Conservation (phyloP, 202 grass and related monocot genomes). For the Sporobolus alterniflorus region DNA sequence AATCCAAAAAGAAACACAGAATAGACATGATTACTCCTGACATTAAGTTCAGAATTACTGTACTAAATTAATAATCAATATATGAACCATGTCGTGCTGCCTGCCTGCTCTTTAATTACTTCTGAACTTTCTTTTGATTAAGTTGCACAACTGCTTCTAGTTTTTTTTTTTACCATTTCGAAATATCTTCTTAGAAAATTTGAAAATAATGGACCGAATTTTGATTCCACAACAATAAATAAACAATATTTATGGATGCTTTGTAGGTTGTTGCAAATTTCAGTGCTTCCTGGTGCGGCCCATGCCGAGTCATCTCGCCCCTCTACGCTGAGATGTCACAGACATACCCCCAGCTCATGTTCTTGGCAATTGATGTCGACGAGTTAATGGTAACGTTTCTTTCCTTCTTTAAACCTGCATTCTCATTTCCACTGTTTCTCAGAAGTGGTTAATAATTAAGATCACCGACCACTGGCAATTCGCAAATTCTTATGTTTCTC, state of each 20-base stretch:
- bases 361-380: slow-evolving; percentile 73
- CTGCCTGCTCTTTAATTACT: not conserved
- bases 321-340: slow-evolving; percentile 68
- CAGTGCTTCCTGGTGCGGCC: slow-evolving; percentile 75
- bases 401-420: not conserved
- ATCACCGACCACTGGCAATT: too few species aligned
- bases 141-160: not conserved
- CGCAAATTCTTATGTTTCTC: too few species aligned
- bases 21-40: not conserved
- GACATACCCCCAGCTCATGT: slow-evolving; percentile 73
- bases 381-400: slow-evolving; percentile 50
- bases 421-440: not conserved
- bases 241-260: not conserved
- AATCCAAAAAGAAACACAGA: not conserved
- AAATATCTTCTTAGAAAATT: not conserved
- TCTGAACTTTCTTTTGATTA: not conserved
- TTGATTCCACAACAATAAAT: not conserved
- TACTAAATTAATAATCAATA: too few species aligned
- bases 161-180: not conserved
- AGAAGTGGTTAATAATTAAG: too few species aligned
- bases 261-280: slow-evolving; percentile 81
- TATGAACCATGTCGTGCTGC: not conserved
- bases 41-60: not conserved
- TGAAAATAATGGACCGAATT: not conserved
- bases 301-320: slow-evolving; percentile 65